Evolutionary conservation across 495 filamentous ascomycete species (phyloP), one percentile per base, ranked within the genome.

Genomic region (Aspergillus cavernicola): DNA sequence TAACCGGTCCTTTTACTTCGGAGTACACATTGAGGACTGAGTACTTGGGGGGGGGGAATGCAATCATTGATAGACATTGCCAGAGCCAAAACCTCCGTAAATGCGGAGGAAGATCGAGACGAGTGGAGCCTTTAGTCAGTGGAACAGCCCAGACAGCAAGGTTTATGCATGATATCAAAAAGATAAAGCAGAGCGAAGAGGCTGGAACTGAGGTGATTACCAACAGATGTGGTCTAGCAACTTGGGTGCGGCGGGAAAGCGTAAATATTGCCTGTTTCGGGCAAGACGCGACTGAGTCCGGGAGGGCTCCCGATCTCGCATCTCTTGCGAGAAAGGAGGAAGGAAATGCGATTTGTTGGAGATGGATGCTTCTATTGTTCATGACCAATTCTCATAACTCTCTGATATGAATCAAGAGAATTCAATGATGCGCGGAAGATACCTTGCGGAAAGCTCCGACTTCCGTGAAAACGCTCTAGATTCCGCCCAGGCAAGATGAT

Each of bases 201-300:
- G n/a, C 32, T 35, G 32, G 32, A 38, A 38, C n/a, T 38, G 35
- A 16, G 16, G 1, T 46, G 42, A 46, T 46, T 46, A 46, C 42
- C 42, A 46, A 46, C 42, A 33, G 33, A 31, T 19, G 10, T 16
- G 42, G 26, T 46, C 42, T 46, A 28, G 26, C n/a, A n/a, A n/a
- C n/a, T 33, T 46, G 42, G 42, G 28, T 26, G 6, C 37, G 24
- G 24, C 28, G 13, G 26, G 26, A 8, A 35, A 50, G 36, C n/a
- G 47, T 38, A 29, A 31, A 11, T 26, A 13, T 47, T 47, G 29
- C 44, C 44, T 47, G n/a, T 32, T 51, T 41, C 16, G 37, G 48
- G 48, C 6, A 20, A 31, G 11, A 40, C 6, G 24, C 15, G 48
- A 50, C n/a, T n/a, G 24, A 9, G 15, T 10, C 13, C n/a, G 41